Conservation (phyloP, 352 stramenopile species). For the Nothophytophthora sp. region DNA sequence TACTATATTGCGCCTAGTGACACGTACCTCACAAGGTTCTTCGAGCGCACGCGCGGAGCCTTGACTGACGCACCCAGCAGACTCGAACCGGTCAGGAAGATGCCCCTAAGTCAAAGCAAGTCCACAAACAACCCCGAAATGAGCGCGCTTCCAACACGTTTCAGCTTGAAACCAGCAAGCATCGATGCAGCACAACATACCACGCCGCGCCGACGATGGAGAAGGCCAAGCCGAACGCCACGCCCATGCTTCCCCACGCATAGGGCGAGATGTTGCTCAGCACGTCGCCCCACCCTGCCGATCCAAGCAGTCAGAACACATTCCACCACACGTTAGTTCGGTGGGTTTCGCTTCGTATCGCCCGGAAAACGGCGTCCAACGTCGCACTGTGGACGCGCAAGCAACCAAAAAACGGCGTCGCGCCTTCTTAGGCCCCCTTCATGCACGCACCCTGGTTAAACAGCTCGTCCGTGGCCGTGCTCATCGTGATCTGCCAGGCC, state of each 20-base stretch:
- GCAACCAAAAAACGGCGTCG: too few species aligned
- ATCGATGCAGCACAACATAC: slow-evolving; percentile 34
- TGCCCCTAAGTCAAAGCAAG: slow-evolving; percentile 56
- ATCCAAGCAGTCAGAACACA: background rate
- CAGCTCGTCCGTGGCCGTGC: slow-evolving; percentile 73
- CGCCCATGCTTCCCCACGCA: slow-evolving; percentile 97
- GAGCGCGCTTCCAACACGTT: too few species aligned
- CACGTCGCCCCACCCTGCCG: slow-evolving; percentile 91
- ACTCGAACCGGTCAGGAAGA: slow-evolving; percentile 94
- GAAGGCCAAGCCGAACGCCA: slow-evolving; percentile 96
- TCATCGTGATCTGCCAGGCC: slow-evolving; percentile 52
- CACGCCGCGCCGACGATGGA: slow-evolving; percentile 97
- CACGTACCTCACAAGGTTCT: slow-evolving; percentile 96
- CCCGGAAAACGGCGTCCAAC: too few species aligned
- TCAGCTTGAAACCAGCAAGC: background rate
- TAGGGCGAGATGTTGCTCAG: slow-evolving; percentile 99
- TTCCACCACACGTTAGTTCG: too few species aligned
- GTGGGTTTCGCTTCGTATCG: too few species aligned
- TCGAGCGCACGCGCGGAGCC: slow-evolving; percentile 97
- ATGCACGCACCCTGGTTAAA: slow-evolving; percentile 80
- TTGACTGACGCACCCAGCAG: slow-evolving; percentile 98
- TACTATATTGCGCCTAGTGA: background rate
- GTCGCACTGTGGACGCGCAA: too few species aligned
- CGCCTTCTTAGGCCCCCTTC: background rate
- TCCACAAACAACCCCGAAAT: too few species aligned